A percentile compares a stretch with the other conserved stretches of the same genome.
These are phyloP conservation scores for Pseudozyma hubeiensis DNA, from an alignment of 1,284 basidiomycete species.

Conservation along the genomic window DNA sequence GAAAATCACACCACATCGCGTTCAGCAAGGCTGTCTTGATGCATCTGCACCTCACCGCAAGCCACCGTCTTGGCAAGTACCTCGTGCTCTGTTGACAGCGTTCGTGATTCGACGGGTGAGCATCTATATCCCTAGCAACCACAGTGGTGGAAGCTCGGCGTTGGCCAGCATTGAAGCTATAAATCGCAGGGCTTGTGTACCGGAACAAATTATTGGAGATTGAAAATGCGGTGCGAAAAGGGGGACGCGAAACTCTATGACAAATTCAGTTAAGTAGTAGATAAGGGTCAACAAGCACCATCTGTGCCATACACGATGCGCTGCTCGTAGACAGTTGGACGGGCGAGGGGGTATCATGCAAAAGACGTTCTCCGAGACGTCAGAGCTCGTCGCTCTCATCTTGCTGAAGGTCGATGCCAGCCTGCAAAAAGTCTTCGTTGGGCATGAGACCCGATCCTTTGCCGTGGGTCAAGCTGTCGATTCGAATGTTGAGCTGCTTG, in stretches of 20 bases:
- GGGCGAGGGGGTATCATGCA: not conserved
- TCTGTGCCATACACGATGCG: no score
- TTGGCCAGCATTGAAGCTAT: no score
- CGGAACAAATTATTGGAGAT: no score
- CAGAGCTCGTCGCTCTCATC: conserved; percentile 31
- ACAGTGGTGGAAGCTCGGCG: no score
- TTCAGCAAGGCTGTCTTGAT: not conserved
- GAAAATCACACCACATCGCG: conserved; percentile 12
- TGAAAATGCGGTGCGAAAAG: conserved; percentile 8
- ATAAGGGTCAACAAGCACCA: conserved; percentile 2
- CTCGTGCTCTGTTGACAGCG: no score
- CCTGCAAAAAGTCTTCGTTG: conserved; percentile 20
- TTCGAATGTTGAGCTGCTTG: conserved; percentile 39
- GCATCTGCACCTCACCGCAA: not conserved
- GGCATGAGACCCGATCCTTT: conserved; percentile 36
- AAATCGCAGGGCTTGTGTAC: no score
- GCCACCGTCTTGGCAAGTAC: no score
- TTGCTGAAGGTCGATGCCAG: not conserved
- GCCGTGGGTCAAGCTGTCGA: conserved; percentile 37
- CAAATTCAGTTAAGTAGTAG: not conserved
- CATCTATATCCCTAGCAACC: no score
- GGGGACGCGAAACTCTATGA: conserved; percentile 4
- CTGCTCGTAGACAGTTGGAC: no score
- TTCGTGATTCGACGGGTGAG: no score
- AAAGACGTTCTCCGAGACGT: not conserved